Percentiles rank a stretch among this genome's conserved stretches.
phyloP scores from a whole-genome alignment of 148 eudicot genomes.

The Rhododendron griersonianum region DNA sequence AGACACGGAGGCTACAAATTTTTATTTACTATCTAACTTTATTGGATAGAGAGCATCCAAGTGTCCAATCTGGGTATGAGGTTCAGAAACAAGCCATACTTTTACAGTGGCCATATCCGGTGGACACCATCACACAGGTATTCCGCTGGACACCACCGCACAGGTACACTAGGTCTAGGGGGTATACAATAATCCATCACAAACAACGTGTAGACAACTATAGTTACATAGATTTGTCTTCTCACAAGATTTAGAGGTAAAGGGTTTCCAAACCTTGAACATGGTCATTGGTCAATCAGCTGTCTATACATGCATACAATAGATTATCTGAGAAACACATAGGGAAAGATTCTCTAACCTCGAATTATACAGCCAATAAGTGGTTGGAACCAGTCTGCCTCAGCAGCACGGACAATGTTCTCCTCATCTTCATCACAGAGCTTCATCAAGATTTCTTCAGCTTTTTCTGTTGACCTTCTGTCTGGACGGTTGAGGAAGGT shows the following conservation, averaged over 20 bases:
- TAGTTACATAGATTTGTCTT: not conserved
- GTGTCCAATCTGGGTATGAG: not conserved
- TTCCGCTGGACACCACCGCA: not conserved
- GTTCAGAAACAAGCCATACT: not conserved
- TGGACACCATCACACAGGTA: not conserved
- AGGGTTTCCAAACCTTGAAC: not conserved
- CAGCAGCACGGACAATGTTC: slow-evolving; percentile 29
- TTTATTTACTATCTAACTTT: not conserved
- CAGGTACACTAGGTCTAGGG: not conserved
- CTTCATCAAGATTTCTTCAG: slow-evolving; percentile 29
- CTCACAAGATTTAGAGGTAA: slow-evolving; percentile 1
- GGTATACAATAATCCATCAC: not conserved
- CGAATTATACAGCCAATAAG: slow-evolving; percentile 22
- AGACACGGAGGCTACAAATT: no score
- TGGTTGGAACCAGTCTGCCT: slow-evolving; percentile 38
- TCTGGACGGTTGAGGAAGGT: slow-evolving; percentile 16
- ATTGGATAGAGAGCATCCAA: not conserved
- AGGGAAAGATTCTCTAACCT: slow-evolving; percentile 22
- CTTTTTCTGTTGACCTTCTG: slow-evolving; percentile 18
- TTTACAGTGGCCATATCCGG: not conserved
- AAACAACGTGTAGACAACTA: not conserved
- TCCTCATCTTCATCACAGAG: slow-evolving; percentile 39
- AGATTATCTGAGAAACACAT: not conserved
- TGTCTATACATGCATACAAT: not conserved
- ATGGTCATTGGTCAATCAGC: not conserved